phyloP scores from a whole-genome alignment of 2,329 filamentous ascomycete species.

The Beauveria sp. region DNA sequence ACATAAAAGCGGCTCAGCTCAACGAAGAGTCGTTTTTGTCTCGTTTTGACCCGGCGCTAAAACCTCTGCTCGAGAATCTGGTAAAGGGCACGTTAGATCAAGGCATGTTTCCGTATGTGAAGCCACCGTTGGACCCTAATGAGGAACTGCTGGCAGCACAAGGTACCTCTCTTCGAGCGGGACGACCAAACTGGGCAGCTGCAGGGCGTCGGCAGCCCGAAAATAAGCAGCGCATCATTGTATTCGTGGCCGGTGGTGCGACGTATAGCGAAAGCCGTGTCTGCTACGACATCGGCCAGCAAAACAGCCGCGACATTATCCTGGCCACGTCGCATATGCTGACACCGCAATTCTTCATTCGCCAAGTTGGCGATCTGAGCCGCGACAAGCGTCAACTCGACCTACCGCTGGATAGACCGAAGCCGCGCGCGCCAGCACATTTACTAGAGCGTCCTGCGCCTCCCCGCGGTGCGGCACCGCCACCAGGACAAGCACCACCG shows the following conservation, averaged over 20 bases:
- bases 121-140: slow-evolving; percentile 57
- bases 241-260: slow-evolving; percentile 92
- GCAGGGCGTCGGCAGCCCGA: slow-evolving; percentile 65
- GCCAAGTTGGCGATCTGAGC: slow-evolving; percentile 74
- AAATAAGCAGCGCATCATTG: slow-evolving; percentile 81
- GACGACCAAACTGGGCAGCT: slow-evolving; percentile 92
- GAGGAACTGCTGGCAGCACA: slow-evolving; percentile 48
- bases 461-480: slow-evolving; percentile 30
- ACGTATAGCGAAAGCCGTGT: slow-evolving; percentile 84
- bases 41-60: slow-evolving; percentile 74
- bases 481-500: slow-evolving; percentile 15
- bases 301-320: slow-evolving; percentile 73
- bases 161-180: slow-evolving; percentile 75
- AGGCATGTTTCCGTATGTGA: slow-evolving; percentile 62
- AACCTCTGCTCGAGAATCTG: slow-evolving; percentile 72
- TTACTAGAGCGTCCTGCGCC: slow-evolving; percentile 67
- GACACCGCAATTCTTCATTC: slow-evolving; percentile 72
- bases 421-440: slow-evolving; percentile 75
- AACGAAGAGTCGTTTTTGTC: slow-evolving; percentile 80
- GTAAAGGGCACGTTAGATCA: slow-evolving; percentile 61
- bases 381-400: slow-evolving; percentile 67
- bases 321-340: slow-evolving; percentile 90
- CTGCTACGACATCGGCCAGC: slow-evolving; percentile 78
- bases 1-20: slow-evolving; percentile 44
- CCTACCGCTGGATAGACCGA: slow-evolving; percentile 72